These are phyloP conservation scores for Clavispora vitiphila DNA, from an alignment of 805 yeast species.

Conservation along the genomic window DNA sequence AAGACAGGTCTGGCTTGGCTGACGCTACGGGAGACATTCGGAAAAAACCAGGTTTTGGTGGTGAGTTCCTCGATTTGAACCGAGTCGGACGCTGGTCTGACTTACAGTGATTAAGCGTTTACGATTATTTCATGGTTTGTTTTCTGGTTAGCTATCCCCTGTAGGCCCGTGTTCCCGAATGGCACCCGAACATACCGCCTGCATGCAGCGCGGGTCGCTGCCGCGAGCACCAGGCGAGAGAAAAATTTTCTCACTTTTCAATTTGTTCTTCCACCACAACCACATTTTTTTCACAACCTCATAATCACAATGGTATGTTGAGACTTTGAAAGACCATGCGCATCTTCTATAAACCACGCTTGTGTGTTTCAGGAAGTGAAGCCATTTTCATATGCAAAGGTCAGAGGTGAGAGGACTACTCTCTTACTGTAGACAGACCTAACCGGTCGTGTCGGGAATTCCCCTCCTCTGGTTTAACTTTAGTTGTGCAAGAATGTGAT, in stretches of 20 bases:
- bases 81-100: no score
- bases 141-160: not conserved
- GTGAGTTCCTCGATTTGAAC: no score
- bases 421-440: slow-evolving; percentile 1
- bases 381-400: slow-evolving; percentile 12
- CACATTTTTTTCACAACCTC: not conserved
- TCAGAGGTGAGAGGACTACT: not conserved
- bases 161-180: not conserved
- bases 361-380: slow-evolving; percentile 24
- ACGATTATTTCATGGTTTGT: not conserved
- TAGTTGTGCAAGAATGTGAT: slow-evolving; percentile 20
- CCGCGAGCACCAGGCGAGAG: no score
- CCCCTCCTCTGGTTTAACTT: slow-evolving; percentile 3
- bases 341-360: slow-evolving; percentile 22
- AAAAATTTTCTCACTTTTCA: not conserved
- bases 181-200: not conserved
- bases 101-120: no score
- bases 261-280: slow-evolving; percentile 1
- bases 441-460: slow-evolving; percentile 5
- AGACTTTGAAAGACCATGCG: slow-evolving; percentile 13
- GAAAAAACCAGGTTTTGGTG: not conserved
- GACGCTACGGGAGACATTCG: no score
- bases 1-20: not conserved
- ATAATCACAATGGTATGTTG: slow-evolving; percentile 32
- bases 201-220: no score